Base-by-base conservation (phyloP, 108 stramenopile genomes). In the Schizochytrium sp. region DNA sequence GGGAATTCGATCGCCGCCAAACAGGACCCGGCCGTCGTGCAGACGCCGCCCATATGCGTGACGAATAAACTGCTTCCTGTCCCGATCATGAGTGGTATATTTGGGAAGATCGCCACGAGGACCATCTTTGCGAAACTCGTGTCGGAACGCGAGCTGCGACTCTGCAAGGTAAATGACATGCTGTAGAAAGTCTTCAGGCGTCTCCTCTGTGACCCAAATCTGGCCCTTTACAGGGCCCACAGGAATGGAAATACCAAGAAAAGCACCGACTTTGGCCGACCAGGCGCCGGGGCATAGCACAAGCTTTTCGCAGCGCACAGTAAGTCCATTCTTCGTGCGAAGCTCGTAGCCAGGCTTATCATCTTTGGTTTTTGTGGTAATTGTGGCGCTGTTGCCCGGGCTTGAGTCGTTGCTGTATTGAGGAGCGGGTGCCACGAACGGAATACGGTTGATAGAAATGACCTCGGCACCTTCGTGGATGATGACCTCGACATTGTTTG, bases 31-130 rank as follows among this genome's bases (percentile, higher is more conserved):
- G 48, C 76, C 76, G 51, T 83, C 76, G 23, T 47, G 48, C 8
- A 83, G 76, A 83, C 76, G 76, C 6, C 76, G 76, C 6, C 76
- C 76, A 23, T 83, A 83, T 12, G 76, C 76, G 51, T 83, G 76
- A 23, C 76, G 76, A 12, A 83, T 28, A 23, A 53, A 53, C 5
- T 53, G 76, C 6, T 53, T 23, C 6, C 51, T 6, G 23, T 83
- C 51, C 48, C 8, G 6, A 34, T 83, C 76, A 23, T 83, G 76
- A n/a, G 76, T 83, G 12, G 48, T 53, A 23, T 53, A 83, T 28
- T 83, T 83, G 45, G 76, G 76, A 14, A 83, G 25, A 5, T 69
- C 63, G 63, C 63, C 51, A 45, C 76, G 45, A 28, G 25, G 45
- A 12, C 45, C 45, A 53, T 47, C 23, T 12, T 28, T 14, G 25